phyloP scores from a whole-genome alignment of 148 eudicot genomes.

The Fagopyrum tataricum region DNA sequence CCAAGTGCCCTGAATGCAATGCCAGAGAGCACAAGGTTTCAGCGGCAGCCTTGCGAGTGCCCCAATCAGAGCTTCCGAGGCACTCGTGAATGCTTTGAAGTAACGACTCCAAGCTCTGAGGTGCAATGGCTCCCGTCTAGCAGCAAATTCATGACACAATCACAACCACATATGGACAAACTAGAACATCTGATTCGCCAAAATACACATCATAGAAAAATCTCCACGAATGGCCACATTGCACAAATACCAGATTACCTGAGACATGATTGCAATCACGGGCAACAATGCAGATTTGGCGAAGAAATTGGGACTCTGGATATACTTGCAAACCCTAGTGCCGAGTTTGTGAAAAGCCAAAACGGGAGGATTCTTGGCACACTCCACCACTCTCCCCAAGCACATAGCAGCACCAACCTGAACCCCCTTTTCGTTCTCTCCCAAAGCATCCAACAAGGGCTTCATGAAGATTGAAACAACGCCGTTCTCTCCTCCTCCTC shows the following conservation, averaged over 20 bases:
- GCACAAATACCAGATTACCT: constrained; percentile 30
- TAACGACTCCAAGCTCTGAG: constrained; percentile 67
- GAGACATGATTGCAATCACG: constrained; percentile 70
- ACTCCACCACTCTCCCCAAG: constrained; percentile 74
- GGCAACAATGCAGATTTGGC: constrained; percentile 83
- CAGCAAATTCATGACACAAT: constrained; percentile 18
- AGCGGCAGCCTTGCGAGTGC: constrained; percentile 87
- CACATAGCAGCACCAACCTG: constrained; percentile 85
- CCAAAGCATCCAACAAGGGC: constrained; percentile 92
- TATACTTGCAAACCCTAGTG: constrained; percentile 80
- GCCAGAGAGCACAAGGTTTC: constrained; percentile 37
- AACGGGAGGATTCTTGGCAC: constrained; percentile 50
- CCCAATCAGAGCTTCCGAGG: constrained; percentile 89
- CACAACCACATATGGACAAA: not conserved
- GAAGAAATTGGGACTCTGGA: constrained; percentile 71
- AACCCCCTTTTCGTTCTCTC: constrained; percentile 75
- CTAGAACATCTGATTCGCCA: not conserved
- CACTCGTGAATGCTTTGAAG: constrained; percentile 77
- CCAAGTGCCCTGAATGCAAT: constrained; percentile 61
- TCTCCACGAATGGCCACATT: not conserved
- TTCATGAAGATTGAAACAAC: constrained; percentile 70
- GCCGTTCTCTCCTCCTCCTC: constrained; percentile 35
- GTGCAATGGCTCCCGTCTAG: constrained; percentile 84
- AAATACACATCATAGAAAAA: constrained; percentile 8
- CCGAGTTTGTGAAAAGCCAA: constrained; percentile 69